phyloP scores from a whole-genome alignment of 2,329 filamentous ascomycete species.

The Nothopassalora personata region DNA sequence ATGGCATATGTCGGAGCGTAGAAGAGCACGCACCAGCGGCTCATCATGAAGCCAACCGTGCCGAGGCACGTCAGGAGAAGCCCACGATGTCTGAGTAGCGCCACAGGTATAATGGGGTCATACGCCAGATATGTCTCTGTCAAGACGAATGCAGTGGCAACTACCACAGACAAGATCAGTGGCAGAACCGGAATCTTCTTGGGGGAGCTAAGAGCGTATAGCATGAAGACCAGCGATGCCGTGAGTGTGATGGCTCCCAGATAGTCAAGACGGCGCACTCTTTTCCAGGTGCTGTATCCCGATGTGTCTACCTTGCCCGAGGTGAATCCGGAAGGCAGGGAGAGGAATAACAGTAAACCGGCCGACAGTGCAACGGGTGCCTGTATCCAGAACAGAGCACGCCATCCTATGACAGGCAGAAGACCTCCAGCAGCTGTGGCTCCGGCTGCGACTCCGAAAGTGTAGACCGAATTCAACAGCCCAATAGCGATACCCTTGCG shows the following conservation, averaged over 20 bases:
- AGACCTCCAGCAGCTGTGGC: constrained; percentile 65
- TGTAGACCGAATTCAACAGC: constrained; percentile 67
- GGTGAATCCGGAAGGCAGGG: constrained; percentile 52
- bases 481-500: constrained; percentile 69
- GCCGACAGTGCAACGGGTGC: constrained; percentile 58
- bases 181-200: constrained; percentile 54
- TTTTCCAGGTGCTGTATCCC: constrained; percentile 42
- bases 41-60: constrained; percentile 73
- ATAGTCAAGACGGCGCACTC: constrained; percentile 65
- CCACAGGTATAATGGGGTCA: constrained; percentile 71
- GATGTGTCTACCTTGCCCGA: constrained; percentile 17
- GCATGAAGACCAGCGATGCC: constrained; percentile 62
- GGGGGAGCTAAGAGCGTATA: constrained; percentile 63
- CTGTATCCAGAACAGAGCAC: constrained; percentile 68
- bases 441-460: constrained; percentile 64
- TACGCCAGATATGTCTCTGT: constrained; percentile 59
- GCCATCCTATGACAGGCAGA: constrained; percentile 62
- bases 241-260: constrained; percentile 62
- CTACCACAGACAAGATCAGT: constrained; percentile 54
- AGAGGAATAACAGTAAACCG: constrained; percentile 58
- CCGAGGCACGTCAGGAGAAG: constrained; percentile 68
- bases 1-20: constrained; percentile 76
- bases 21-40: constrained; percentile 74
- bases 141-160: constrained; percentile 54
- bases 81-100: constrained; percentile 63